Base-by-base conservation (phyloP, 2,329 filamentous ascomycete genomes). In the Penicillium sp. region DNA sequence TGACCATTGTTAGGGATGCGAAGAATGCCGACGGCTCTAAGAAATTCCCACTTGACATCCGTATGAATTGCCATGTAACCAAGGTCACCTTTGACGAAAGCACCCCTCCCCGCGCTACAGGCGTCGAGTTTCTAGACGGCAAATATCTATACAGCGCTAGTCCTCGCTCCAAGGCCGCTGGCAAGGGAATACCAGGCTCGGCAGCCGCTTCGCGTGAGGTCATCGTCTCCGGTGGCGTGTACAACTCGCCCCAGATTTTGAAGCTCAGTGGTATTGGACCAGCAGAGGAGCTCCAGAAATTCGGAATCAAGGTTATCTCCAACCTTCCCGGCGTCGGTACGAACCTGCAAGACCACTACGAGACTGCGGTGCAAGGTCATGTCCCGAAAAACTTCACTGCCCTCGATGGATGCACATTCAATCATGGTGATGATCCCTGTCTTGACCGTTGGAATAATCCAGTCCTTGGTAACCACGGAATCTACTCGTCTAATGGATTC, bases 201-300 rank as follows among this genome's bases (percentile, higher is more conserved):
- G 78, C 75, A 39, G 68, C 65, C 10, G 79, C 79, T 2, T 74
- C 70, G n/a, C 71, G 71, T 27, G 79, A 81, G 63, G 75, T 81
- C 36, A 79, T 81, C 60, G 59, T 81, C 39, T 71, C 77, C 9
- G 79, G 69, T 7, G 86, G 86, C 19, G 80, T 83, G 1, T 88
- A 83, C 72, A 86, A 88, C 73, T 82, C 82, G 1, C 85, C 86
- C 7, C 86, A 89, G 70, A 73, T 89, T 3, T 81, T 89, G 13
- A 84, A 86, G 74, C 80, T 88, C 1, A 83, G 79, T 51, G 87
- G 87, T n/a, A 79, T 89, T 35, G 86, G 86, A 0, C 84, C 85
- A 0, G 66, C 71, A 12, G 68, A 74, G 0, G 81, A 86, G 62
- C 79, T 89, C 6, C 61, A 77, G 21, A 75, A 77, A 52, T 79